Conservation (phyloP, 495 filamentous ascomycete species). For the Neurospora sp. region DNA sequence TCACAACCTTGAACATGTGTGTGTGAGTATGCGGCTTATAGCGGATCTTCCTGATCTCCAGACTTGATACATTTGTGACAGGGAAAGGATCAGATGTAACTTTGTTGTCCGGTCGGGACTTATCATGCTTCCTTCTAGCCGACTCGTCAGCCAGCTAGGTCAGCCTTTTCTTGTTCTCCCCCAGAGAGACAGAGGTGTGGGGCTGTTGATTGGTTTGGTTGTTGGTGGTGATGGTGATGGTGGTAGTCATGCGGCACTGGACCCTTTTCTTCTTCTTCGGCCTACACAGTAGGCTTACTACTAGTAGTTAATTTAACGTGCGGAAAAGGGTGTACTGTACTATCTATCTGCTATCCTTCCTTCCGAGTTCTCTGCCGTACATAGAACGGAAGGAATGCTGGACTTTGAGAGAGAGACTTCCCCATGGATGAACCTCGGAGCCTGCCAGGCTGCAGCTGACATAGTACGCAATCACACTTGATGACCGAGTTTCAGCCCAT, state of each 20-base stretch:
- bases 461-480: neutral
- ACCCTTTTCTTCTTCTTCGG: neutral
- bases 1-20: neutral
- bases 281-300: neutral
- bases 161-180: neutral
- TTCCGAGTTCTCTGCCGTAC: neutral
- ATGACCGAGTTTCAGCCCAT: neutral
- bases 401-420: neutral
- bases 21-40: neutral
- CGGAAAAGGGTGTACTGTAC: neutral
- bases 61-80: neutral
- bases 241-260: neutral
- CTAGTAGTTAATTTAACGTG: neutral
- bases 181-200: neutral
- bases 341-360: neutral
- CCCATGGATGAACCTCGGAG: neutral
- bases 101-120: neutral
- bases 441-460: neutral
- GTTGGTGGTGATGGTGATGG: neutral
- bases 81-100: neutral
- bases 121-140: neutral
- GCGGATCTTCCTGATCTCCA: neutral
- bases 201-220: neutral
- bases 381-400: neutral
- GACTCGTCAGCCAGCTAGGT: neutral